Evolutionary conservation across 306 rosid species (phyloP).

Genomic region (Lotus japonicus): DNA sequence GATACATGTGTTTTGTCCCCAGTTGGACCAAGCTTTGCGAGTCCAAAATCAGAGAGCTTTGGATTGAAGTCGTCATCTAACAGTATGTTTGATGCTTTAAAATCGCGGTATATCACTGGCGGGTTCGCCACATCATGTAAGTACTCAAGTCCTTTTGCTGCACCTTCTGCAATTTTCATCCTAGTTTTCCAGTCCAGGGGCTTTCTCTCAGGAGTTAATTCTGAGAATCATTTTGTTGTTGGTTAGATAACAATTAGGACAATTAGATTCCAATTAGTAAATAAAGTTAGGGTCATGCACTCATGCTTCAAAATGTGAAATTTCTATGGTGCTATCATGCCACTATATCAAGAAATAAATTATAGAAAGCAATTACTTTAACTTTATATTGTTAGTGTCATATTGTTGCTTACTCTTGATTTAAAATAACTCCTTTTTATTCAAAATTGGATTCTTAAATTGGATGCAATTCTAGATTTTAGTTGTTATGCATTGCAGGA

Average conservation of each 20-base stretch:
- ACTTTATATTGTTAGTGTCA: background rate
- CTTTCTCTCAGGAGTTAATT: conserved; percentile 21
- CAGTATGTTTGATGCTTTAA: conserved; percentile 77
- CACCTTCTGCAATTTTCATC: conserved; percentile 80
- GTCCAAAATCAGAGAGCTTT: conserved; percentile 87
- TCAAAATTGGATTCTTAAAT: background rate
- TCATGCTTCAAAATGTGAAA: background rate
- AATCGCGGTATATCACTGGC: conserved; percentile 86
- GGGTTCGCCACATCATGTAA: conserved; percentile 72
- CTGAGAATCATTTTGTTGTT: conserved; percentile 28
- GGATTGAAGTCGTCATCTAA: conserved; percentile 65
- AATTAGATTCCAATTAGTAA: background rate
- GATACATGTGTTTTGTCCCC: conserved; percentile 70
- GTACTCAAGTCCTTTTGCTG: conserved; percentile 85
- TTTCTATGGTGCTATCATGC: background rate
- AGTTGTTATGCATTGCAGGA: background rate
- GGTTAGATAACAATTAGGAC: background rate
- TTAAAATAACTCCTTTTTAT: background rate
- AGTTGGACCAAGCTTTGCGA: conserved; percentile 81
- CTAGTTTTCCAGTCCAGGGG: conserved; percentile 74
- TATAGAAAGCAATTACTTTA: background rate
- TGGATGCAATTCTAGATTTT: background rate
- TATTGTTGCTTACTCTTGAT: background rate
- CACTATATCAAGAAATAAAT: background rate
- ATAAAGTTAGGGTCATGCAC: background rate